These are phyloP conservation scores for Citrus sp. DNA, from an alignment of 345 rosid genomes.

Conservation along the genomic window DNA sequence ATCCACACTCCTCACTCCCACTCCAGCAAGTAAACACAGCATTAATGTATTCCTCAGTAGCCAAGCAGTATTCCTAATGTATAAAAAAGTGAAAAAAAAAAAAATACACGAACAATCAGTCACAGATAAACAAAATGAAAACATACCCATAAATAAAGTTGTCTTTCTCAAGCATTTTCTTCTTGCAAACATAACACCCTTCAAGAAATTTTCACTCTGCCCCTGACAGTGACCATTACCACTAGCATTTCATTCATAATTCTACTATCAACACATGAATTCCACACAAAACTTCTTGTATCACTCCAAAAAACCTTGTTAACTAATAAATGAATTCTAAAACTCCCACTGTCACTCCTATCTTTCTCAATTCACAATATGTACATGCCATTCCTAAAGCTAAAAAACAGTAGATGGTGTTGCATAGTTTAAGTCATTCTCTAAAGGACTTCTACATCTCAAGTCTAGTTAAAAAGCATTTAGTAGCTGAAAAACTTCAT, in stretches of 20 bases:
- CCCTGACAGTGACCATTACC: conserved; percentile 4
- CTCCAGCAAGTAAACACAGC: too few relatives aligned
- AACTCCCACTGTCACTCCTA: not conserved
- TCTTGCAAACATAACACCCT: conserved; percentile 29
- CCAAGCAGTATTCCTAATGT: not conserved
- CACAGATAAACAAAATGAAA: not conserved
- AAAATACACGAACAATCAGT: not conserved
- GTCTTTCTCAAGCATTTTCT: conserved; percentile 17
- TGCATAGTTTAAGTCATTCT: not conserved
- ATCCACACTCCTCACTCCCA: too few relatives aligned
- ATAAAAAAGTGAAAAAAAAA: not conserved
- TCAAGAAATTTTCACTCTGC: conserved; percentile 28
- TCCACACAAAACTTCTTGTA: not conserved
- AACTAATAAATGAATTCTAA: not conserved
- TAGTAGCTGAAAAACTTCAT: conserved; percentile 7
- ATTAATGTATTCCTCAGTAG: not conserved
- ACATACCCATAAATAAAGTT: conserved; percentile 42
- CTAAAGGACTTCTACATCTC: not conserved
- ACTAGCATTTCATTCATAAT: not conserved
- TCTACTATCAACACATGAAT: not conserved
- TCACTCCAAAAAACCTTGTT: not conserved
- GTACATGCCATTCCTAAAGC: not conserved
- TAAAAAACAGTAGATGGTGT: not conserved
- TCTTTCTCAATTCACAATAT: not conserved
- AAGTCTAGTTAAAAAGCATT: not conserved